These are phyloP conservation scores for Gossypium schwendimanii DNA, from an alignment of 441 rosid species.

Conservation along the genomic window DNA sequence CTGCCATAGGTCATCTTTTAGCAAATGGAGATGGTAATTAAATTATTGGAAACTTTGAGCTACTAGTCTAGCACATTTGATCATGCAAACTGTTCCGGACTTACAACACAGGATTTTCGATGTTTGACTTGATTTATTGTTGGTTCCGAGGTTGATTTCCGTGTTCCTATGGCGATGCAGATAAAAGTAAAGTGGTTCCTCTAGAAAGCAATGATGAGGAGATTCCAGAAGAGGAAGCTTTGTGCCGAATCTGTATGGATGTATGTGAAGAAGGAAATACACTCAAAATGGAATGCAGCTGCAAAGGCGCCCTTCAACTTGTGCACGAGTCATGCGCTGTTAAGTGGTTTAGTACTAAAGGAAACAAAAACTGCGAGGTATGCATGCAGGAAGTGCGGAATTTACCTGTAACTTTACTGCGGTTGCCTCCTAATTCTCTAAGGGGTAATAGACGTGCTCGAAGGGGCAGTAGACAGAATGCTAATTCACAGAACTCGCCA, in stretches of 20 bases:
- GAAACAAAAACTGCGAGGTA: slow-evolving; percentile 87
- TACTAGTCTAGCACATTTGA: background rate
- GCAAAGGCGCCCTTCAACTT: slow-evolving; percentile 85
- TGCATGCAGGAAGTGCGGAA: slow-evolving; percentile 76
- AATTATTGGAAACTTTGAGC: background rate
- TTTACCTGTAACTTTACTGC: slow-evolving; percentile 77
- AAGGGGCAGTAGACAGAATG: slow-evolving; percentile 39
- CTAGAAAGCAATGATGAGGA: slow-evolving; percentile 63
- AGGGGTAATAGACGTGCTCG: slow-evolving; percentile 25
- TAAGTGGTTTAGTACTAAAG: slow-evolving; percentile 78
- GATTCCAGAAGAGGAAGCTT: slow-evolving; percentile 90
- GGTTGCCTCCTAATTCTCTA: slow-evolving; percentile 44
- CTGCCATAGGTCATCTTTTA: too few relatives aligned
- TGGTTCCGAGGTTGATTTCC: background rate
- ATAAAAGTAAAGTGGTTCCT: slow-evolving; percentile 48
- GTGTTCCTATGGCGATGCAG: slow-evolving; percentile 27
- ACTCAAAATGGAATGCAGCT: slow-evolving; percentile 92
- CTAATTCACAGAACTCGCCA: slow-evolving; percentile 31
- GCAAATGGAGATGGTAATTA: background rate
- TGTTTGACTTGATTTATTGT: background rate
- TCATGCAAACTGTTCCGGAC: slow-evolving; percentile 6
- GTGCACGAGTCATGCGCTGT: slow-evolving; percentile 81
- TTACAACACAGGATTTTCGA: background rate
- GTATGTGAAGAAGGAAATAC: slow-evolving; percentile 77
- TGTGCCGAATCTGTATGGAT: slow-evolving; percentile 81